Conservation (phyloP, 208 protist species). For the Crithidia expoeki region DNA sequence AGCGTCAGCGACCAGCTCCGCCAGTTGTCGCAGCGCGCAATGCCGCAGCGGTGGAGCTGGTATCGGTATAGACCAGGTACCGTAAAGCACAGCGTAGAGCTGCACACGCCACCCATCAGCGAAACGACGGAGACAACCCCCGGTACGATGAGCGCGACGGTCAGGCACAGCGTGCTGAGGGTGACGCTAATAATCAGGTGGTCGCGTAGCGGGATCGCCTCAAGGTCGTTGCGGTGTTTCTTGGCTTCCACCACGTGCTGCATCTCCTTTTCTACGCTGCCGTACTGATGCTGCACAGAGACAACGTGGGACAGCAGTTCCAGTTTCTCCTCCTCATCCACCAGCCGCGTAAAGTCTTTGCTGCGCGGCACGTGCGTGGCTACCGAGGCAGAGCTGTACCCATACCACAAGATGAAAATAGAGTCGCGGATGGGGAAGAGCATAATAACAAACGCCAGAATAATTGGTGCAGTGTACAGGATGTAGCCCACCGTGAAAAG, state of each 20-base stretch:
- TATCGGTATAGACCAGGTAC: no score
- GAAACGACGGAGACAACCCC: conserved; percentile 65
- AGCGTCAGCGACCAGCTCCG: no score
- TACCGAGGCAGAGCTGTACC: conserved; percentile 61
- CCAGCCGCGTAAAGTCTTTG: conserved; percentile 48
- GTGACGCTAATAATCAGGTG: conserved; percentile 70
- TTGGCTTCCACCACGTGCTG: conserved; percentile 35
- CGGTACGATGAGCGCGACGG: conserved; percentile 56
- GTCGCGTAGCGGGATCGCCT: conserved; percentile 49
- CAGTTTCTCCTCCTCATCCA: conserved; percentile 43
- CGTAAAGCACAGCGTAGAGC: conserved; percentile 61
- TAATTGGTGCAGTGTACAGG: conserved; percentile 64
- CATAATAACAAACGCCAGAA: conserved; percentile 66
- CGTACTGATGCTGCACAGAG: conserved; percentile 11
- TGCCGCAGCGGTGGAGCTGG: no score
- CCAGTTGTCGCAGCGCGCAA: no score
- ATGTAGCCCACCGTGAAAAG: conserved; percentile 69
- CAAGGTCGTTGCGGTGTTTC: conserved; percentile 45
- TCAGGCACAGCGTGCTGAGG: conserved; percentile 51
- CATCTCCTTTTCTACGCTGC: conserved; percentile 22
- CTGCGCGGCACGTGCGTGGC: conserved; percentile 65
- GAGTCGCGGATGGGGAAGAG: conserved; percentile 80
- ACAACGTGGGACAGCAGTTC: conserved; percentile 20
- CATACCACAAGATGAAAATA: conserved; percentile 82
- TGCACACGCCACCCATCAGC: conserved; percentile 67